Conservation (phyloP, 768 basidiomycete genomes). For the Leucocoprinus leucothites region DNA sequence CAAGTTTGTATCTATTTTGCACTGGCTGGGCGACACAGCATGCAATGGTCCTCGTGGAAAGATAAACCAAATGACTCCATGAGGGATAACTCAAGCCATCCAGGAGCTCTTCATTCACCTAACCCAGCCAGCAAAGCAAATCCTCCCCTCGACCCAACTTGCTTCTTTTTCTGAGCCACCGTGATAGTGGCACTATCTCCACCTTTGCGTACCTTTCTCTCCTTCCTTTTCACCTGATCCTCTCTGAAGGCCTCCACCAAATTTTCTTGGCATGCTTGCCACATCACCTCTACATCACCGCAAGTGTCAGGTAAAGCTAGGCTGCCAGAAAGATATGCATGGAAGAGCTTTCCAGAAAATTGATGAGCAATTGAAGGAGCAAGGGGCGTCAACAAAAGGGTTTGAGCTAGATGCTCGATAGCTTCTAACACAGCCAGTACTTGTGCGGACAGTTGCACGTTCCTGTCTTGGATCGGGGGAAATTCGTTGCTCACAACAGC, state of each 20-base stretch:
- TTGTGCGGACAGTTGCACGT: slow-evolving; percentile 70
- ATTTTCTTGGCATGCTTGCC: slow-evolving; percentile 44
- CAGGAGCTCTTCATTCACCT: slow-evolving; percentile 23
- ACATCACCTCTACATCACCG: slow-evolving; percentile 31
- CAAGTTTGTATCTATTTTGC: too few relatives aligned
- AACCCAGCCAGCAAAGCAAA: slow-evolving; percentile 27
- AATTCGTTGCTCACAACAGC: slow-evolving; percentile 15
- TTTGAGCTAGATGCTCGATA: slow-evolving; percentile 58
- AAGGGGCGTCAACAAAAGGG: slow-evolving; percentile 50
- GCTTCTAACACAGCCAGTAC: slow-evolving; percentile 54
- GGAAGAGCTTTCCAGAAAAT: slow-evolving; percentile 63
- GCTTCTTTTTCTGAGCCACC: slow-evolving; percentile 4
- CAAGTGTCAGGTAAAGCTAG: slow-evolving; percentile 17
- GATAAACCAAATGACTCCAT: too few relatives aligned
- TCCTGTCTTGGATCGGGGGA: slow-evolving; percentile 50
- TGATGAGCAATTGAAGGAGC: slow-evolving; percentile 42
- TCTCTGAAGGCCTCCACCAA: slow-evolving; percentile 47
- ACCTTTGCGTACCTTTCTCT: slow-evolving; percentile 28
- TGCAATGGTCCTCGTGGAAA: too few relatives aligned
- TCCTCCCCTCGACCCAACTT: slow-evolving; percentile 19
- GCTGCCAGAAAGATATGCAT: slow-evolving; percentile 42
- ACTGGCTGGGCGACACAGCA: too few relatives aligned
- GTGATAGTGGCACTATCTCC: slow-evolving; percentile 9
- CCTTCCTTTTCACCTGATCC: slow-evolving; percentile 42
- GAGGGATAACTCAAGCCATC: too few relatives aligned